A percentile compares a stretch with the other conserved stretches of the same genome.
phyloP scores from a whole-genome alignment of 2,329 filamentous ascomycete genomes.

The Fusarium irregulare region DNA sequence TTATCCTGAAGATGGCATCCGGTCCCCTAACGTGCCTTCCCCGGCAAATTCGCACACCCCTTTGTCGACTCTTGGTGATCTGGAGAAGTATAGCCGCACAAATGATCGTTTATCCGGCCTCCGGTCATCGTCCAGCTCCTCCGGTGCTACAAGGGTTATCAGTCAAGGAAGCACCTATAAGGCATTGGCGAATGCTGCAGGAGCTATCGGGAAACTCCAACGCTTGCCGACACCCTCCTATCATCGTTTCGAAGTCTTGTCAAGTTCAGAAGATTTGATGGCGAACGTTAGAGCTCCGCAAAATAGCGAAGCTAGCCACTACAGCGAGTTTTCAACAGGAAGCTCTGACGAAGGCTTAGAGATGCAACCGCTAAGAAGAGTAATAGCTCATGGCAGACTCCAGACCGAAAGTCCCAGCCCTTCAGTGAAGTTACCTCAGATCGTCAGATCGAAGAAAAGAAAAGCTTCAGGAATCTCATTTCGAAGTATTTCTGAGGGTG shows the following conservation, averaged over 20 bases:
- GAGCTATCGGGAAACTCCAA: conserved; percentile 45
- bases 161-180: conserved; percentile 34
- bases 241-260: conserved; percentile 43
- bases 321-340: neutral
- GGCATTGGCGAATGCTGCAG: conserved; percentile 42
- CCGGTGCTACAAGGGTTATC: conserved; percentile 13
- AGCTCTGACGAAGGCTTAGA: neutral
- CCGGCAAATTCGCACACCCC: conserved; percentile 41
- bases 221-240: conserved; percentile 38
- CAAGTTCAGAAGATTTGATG: conserved; percentile 45
- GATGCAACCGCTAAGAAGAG: neutral
- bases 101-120: conserved; percentile 49
- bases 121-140: conserved; percentile 44
- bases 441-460: conserved; percentile 30
- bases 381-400: conserved; percentile 32
- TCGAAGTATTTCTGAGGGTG: conserved; percentile 27
- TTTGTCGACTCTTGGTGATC: conserved; percentile 45
- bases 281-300: conserved; percentile 16
- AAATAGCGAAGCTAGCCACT: conserved; percentile 1
- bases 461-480: conserved; percentile 33
- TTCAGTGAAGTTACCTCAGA: conserved; percentile 7
- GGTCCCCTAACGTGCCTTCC: conserved; percentile 43
- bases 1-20: conserved; percentile 45
- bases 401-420: conserved; percentile 31
- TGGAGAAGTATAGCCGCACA: conserved; percentile 46